Conservation (phyloP, 139 green algal genomes). For the Nannochloris sp. region DNA sequence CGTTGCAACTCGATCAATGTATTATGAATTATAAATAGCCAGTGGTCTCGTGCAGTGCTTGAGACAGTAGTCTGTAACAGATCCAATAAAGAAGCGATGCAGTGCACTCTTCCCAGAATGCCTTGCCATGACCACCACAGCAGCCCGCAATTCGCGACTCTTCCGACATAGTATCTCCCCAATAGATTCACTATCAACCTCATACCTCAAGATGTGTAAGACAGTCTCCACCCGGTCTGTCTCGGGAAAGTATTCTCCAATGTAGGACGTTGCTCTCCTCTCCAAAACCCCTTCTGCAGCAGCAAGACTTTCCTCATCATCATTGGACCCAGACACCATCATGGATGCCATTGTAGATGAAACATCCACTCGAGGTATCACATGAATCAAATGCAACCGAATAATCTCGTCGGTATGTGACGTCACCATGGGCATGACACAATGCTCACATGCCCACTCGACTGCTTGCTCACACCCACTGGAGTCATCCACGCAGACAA, state of each 20-base stretch:
- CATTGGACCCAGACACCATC: background rate
- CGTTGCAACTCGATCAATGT: background rate
- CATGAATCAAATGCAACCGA: background rate
- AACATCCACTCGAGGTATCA: background rate
- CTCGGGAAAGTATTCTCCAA: slow-evolving; percentile 15
- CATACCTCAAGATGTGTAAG: slow-evolving; percentile 59
- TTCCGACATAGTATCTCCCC: slow-evolving; percentile 58
- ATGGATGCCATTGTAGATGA: background rate
- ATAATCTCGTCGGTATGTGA: background rate
- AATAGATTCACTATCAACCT: slow-evolving; percentile 49
- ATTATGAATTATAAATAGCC: background rate
- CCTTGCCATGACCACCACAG: slow-evolving; percentile 42
- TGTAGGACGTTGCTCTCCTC: background rate
- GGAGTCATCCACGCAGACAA: no score
- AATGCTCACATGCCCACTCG: background rate
- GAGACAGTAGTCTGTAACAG: slow-evolving; percentile 16
- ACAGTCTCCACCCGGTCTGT: slow-evolving; percentile 20
- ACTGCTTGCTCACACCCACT: background rate
- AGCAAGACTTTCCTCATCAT: background rate
- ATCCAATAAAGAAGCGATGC: slow-evolving; percentile 28
- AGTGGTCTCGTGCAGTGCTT: slow-evolving; percentile 23
- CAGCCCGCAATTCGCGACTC: slow-evolving; percentile 46
- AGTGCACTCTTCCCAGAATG: slow-evolving; percentile 32
- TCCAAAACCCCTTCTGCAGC: slow-evolving; percentile 1
- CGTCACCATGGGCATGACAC: background rate